Evolutionary conservation across 2,329 filamentous ascomycete genomes (phyloP).

Genomic region (Exophiala spinifera): DNA sequence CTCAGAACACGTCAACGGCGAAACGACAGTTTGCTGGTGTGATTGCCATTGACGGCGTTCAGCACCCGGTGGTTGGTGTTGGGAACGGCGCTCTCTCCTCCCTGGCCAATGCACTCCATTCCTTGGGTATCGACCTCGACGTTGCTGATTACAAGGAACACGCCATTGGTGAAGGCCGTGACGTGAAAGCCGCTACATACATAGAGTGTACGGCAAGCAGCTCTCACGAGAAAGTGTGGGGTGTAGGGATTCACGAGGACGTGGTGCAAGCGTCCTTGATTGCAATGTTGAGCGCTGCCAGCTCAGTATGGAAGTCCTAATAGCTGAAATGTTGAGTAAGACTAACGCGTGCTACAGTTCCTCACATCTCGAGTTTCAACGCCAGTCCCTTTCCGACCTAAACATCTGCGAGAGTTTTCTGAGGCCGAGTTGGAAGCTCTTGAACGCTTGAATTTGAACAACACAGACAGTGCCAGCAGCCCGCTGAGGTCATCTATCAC

Average conservation of each 20-base stretch:
- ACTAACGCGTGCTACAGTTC: conserved; percentile 54
- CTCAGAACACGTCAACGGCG: conserved; percentile 67
- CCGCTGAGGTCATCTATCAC: conserved; percentile 23
- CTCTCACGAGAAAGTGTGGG: conserved; percentile 72
- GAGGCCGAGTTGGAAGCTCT: conserved; percentile 45
- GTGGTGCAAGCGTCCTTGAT: conserved; percentile 86
- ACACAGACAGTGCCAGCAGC: conserved; percentile 20
- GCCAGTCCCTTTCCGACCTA: conserved; percentile 61
- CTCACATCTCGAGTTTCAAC: conserved; percentile 67
- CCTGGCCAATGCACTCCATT: conserved; percentile 74
- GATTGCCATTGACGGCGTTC: conserved; percentile 73
- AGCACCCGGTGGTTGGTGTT: conserved; percentile 73
- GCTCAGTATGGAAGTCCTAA: conserved; percentile 63
- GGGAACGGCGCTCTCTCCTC: conserved; percentile 91
- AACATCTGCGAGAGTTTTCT: conserved; percentile 51
- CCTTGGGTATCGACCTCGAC: conserved; percentile 80
- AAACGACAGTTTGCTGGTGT: conserved; percentile 82
- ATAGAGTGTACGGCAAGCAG: conserved; percentile 79
- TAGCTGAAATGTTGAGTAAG: conserved; percentile 1
- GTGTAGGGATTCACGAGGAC: conserved; percentile 87
- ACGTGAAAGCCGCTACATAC: conserved; percentile 91
- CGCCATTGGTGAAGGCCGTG: conserved; percentile 74
- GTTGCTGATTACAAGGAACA: conserved; percentile 96
- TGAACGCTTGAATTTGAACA: conserved; percentile 36
- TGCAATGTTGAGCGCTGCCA: conserved; percentile 79